Evolutionary conservation across 768 basidiomycete species (phyloP), one percentile per base, ranked within the genome.

Genomic region (Thelephora ganbajun): DNA sequence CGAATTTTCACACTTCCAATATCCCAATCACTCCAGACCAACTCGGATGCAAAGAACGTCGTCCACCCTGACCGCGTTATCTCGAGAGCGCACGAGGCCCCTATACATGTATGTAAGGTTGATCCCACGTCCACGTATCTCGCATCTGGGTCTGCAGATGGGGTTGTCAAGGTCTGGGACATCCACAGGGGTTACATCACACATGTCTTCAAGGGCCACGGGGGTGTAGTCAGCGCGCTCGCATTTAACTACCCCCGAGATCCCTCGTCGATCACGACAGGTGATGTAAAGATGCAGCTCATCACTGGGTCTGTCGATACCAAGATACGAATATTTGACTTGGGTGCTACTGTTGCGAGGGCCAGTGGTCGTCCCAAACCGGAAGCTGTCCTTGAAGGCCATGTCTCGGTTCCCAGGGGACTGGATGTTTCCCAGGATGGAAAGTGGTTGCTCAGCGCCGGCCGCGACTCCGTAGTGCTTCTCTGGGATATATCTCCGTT

Each of bases 151-250:
- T 86, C 94, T 11, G 90, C 94, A 6, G 96, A 99, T 54, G 94
- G 96, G 19, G 74, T 88, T 30, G 96, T 97, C 41, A 98, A 97
- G 68, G 89, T 99, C 9, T 98, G 92, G 92, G 83, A 96, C 61
- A 79, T 92, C 42, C 64, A 71, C 3, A 80, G 80, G 20, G 93
- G 91, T 33, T 92, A 82, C 60, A 77, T 87, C 30, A 99, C 96
- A 0, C 96, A 99, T 62, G 73, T 92, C 11, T 91, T 94, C 72
- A 86, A 85, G 57, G 94, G 93, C 2, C 96, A 98, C 59, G 96
- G 93, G 4, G 96, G 96, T n/a, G 88, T 96, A 50, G 83, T 99
- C 60, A 88, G 85, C 54, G 92, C 94, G 13, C 67, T 98, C 50
- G 68, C 74, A 20, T 99, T 93, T 66, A 84, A 82, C 61, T 87